phyloP scores from a whole-genome alignment of 805 yeast genomes.

The Metschnikowia vanudenii region DNA sequence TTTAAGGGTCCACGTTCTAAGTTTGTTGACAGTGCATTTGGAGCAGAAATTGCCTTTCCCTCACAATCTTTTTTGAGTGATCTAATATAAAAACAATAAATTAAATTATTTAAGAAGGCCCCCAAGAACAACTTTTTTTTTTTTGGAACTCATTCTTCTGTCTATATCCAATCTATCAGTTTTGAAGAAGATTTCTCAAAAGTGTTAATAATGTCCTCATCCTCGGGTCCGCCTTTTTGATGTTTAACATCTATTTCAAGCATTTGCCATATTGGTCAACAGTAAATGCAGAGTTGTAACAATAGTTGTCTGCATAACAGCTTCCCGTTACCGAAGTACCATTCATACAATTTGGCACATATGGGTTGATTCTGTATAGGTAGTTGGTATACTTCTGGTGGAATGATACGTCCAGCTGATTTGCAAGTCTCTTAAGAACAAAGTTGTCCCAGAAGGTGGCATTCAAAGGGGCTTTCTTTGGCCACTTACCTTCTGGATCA shows the following conservation, averaged over 20 bases:
- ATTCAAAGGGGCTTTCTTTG: slow-evolving; percentile 55
- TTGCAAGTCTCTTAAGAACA: slow-evolving; percentile 47
- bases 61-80: too few species aligned
- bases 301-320: slow-evolving; percentile 19
- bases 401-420: slow-evolving; percentile 35
- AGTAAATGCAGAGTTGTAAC: slow-evolving; percentile 18
- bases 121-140: too few species aligned
- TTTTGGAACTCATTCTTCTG: too few species aligned
- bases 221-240: neutral
- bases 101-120: too few species aligned
- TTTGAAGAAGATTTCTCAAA: too few species aligned
- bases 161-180: too few species aligned
- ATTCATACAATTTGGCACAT: slow-evolving; percentile 37
- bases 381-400: slow-evolving; percentile 51
- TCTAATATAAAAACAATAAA: too few species aligned
- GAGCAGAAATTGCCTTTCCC: too few species aligned
- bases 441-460: slow-evolving; percentile 63
- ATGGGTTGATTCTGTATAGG: slow-evolving; percentile 56
- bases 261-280: slow-evolving; percentile 16
- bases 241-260: too few species aligned
- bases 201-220: too few species aligned
- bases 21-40: too few species aligned
- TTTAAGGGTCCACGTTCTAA: too few species aligned
- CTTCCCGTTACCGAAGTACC: slow-evolving; percentile 11
- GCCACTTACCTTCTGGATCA: slow-evolving; percentile 55